phyloP scores from a whole-genome alignment of 192 early-diverging fungal genomes.

The Coemansia erecta region DNA sequence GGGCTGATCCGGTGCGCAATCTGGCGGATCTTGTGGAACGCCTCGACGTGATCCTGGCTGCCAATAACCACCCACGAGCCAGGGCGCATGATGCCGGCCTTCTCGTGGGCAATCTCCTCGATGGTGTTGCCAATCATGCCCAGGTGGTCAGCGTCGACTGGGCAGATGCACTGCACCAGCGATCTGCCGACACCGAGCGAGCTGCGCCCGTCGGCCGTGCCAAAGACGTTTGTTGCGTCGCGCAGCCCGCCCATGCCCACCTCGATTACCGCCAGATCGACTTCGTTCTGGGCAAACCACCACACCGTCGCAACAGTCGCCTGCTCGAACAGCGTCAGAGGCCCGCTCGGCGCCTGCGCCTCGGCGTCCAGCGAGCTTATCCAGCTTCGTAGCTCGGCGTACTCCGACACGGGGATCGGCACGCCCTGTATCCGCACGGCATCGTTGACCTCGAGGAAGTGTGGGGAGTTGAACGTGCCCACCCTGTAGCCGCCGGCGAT shows the following conservation, averaged over 20 bases:
- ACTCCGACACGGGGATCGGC: conserved; percentile 44
- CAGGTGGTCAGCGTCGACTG: conserved; percentile 74
- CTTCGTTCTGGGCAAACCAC: conserved; percentile 56
- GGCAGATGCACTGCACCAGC: conserved; percentile 58
- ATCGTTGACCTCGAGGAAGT: conserved; percentile 68
- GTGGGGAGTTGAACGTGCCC: conserved; percentile 78
- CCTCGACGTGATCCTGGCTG: conserved; percentile 33
- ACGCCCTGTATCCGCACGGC: conserved; percentile 59
- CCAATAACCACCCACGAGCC: conserved; percentile 47
- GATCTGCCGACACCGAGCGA: conserved; percentile 50
- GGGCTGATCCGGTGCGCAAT: conserved; percentile 32
- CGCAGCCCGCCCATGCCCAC: conserved; percentile 77
- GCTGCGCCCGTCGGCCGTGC: conserved; percentile 34
- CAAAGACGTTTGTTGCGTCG: conserved; percentile 83
- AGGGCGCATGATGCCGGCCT: conserved; percentile 73
- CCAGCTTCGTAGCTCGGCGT: conserved; percentile 39
- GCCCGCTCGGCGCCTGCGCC: conserved; percentile 17
- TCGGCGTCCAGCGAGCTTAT: conserved; percentile 46
- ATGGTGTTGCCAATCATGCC: conserved; percentile 68
- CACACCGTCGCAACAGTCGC: conserved; percentile 60
- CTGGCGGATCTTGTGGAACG: conserved; percentile 44
- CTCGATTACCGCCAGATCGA: conserved; percentile 78
- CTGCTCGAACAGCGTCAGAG: conserved; percentile 71
- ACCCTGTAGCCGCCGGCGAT: conserved; percentile 36
- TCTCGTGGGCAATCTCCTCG: conserved; percentile 68